phyloP scores from a whole-genome alignment of 129 eudicot genomes.

The Solidago caesia region DNA sequence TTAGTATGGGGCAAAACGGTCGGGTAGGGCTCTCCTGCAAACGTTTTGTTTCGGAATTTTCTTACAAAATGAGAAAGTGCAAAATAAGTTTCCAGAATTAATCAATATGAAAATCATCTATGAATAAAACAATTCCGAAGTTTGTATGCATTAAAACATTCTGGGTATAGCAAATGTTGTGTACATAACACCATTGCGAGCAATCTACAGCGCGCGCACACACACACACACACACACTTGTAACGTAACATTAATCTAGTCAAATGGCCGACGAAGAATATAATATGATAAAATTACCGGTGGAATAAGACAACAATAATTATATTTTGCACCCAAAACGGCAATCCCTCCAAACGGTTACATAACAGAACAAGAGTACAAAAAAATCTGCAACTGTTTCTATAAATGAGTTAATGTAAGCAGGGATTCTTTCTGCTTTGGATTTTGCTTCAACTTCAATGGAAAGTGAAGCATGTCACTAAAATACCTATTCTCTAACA shows the following conservation, averaged over 20 bases:
- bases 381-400: constrained; percentile 9
- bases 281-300: not conserved
- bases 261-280: not conserved
- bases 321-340: constrained; percentile 4
- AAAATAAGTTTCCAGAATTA: too few species aligned
- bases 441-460: constrained; percentile 21
- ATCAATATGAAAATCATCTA: too few species aligned
- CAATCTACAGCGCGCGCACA: not conserved
- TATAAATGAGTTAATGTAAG: constrained; percentile 32
- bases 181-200: not conserved
- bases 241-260: not conserved
- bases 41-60: too few species aligned
- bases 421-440: constrained; percentile 9
- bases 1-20: too few species aligned
- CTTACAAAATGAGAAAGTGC: too few species aligned
- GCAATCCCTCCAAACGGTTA: constrained; percentile 9
- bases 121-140: too few species aligned
- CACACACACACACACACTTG: not conserved
- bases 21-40: too few species aligned
- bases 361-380: constrained; percentile 8
- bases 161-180: not conserved
- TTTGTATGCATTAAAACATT: too few species aligned
- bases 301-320: not conserved
- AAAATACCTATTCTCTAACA: constrained; percentile 26
- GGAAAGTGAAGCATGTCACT: constrained; percentile 21